Base-by-base conservation (phyloP, 208 protist genomes). In the Sergeia podlipaevii region DNA sequence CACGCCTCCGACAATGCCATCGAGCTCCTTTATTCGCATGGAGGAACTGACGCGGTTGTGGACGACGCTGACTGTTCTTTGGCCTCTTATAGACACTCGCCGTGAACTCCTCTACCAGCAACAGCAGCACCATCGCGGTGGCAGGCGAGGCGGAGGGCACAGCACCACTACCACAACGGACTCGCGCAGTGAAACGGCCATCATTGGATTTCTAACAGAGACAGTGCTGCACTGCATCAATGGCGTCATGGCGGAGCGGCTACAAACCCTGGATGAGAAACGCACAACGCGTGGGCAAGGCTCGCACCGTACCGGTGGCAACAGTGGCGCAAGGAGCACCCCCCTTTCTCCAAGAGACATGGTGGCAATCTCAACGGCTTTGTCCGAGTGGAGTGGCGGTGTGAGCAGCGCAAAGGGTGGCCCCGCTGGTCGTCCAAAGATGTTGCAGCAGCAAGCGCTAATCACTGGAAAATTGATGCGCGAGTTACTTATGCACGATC, bases 401-500 rank as follows among this genome's bases (percentile, higher is more conserved):
- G 49, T 27, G 6, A 55, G 49, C 20, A 47, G 33, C 23, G n/a
- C 20, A 24, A 13, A 23, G 24, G 20, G 6, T 21, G 47, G 28
- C 44, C 58, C 39, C 4, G 46, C 30, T n/a, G 37, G 51, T 3
- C 37, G 53, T 8, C 33, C 60, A 43, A 53, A 44, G 5, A 48
- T 51, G 24, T 46, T 80, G 6, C 48, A 53, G 17, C 36, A 63
- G n/a, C 42, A 55, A 7, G 71, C 79, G 26, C 58, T 41, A 10
- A 41, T 67, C 7, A 33, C 70, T 3, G 54, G 66, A 5, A 62
- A 56, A n/a, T 49, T 89, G 5, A 46, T 87, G 11, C 75, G 71
- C n/a, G 69, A 74, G 29, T 15, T 88, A 18, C 20, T 92, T 1
- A 38, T 92, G 33, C 57, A 77, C n/a, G 80, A 89, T 60, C 49